Conservation (phyloP, 768 basidiomycete species). For the Roridomyces roridus region DNA sequence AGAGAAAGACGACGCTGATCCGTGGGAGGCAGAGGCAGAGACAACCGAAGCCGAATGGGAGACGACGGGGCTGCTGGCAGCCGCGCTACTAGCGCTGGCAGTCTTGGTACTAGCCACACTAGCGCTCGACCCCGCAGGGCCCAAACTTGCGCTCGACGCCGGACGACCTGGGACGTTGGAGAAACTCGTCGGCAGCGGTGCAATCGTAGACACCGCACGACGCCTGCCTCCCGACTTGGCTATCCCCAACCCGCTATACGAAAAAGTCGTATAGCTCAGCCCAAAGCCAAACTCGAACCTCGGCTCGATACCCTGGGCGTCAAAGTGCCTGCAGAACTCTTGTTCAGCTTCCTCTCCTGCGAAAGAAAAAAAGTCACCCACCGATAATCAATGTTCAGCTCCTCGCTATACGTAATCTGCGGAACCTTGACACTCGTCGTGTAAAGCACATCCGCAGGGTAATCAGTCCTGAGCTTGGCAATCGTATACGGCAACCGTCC, state of each 20-base stretch:
- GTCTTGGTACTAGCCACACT: no score
- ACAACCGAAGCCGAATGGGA: not conserved
- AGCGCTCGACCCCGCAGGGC: no score
- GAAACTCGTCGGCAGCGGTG: no score
- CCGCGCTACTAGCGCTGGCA: no score
- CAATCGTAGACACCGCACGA: not conserved
- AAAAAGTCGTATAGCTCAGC: conserved; percentile 50
- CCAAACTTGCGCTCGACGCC: no score
- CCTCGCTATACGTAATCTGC: conserved; percentile 20
- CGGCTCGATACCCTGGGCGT: conserved; percentile 32
- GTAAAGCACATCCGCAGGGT: conserved; percentile 36
- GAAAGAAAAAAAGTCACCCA: conserved; percentile 16
- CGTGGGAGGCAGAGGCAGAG: no score
- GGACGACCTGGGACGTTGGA: no score
- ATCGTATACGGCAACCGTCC: conserved; percentile 60
- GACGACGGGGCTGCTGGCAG: not conserved
- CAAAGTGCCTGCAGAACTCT: conserved; percentile 32
- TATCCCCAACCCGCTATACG: conserved; percentile 38
- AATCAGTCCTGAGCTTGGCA: conserved; percentile 57
- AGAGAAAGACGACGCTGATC: not conserved
- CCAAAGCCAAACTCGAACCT: conserved; percentile 40
- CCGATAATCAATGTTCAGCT: conserved; percentile 37
- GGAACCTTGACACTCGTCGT: not conserved
- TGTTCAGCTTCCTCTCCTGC: not conserved
- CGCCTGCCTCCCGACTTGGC: not conserved